phyloP scores from a whole-genome alignment of 345 rosid genomes.

The Aquilaria malaccensis region DNA sequence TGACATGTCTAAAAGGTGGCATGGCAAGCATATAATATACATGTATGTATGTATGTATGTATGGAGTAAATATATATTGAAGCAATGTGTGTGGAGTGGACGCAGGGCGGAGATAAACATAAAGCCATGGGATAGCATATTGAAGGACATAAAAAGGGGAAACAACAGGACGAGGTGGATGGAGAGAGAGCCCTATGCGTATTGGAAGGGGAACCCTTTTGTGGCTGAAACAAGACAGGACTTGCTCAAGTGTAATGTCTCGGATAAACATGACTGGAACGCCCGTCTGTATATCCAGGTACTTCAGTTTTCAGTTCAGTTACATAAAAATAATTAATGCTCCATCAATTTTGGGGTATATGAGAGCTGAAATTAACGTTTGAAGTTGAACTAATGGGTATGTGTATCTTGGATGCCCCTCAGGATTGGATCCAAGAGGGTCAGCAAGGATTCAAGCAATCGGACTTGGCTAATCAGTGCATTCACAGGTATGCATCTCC shows the following conservation, averaged over 20 bases:
- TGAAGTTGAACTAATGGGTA: no score
- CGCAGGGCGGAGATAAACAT: constrained; percentile 70
- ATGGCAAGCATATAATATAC: no score
- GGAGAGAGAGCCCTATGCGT: constrained; percentile 66
- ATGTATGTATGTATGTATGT: no score
- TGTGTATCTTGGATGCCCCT: not conserved
- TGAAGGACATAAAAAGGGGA: constrained; percentile 42
- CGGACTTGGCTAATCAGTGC: constrained; percentile 71
- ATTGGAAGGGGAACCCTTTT: constrained; percentile 83
- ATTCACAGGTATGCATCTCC: constrained; percentile 36
- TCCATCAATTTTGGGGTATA: no score
- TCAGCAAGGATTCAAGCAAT: constrained; percentile 59
- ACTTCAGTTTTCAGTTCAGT: not conserved
- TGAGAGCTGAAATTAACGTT: no score
- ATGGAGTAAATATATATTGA: no score
- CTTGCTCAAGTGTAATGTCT: constrained; percentile 59
- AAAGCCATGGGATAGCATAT: constrained; percentile 52
- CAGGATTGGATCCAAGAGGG: constrained; percentile 78
- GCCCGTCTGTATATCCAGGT: constrained; percentile 69
- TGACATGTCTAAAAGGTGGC: no score
- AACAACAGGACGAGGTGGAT: constrained; percentile 42
- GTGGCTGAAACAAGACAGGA: constrained; percentile 46
- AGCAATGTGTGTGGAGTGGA: no score
- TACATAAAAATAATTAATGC: not conserved
- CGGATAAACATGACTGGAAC: constrained; percentile 64